Conservation (phyloP, 352 stramenopile species). For the Phytophthora idaei region DNA sequence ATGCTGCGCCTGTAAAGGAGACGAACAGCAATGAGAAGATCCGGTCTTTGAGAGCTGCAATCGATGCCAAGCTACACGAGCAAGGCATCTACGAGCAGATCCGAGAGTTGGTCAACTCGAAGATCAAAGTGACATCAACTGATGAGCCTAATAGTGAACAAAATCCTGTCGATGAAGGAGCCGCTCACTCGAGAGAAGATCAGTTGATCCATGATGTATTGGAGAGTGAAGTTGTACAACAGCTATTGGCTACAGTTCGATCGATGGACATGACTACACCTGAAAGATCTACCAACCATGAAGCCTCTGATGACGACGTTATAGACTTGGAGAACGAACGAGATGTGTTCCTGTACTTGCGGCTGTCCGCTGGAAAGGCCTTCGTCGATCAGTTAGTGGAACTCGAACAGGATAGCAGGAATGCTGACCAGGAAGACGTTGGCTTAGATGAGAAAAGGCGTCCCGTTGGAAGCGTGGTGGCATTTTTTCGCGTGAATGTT, state of each 20-base stretch:
- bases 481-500: conserved; percentile 60
- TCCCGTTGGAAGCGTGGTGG: conserved; percentile 48
- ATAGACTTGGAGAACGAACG: conserved; percentile 14
- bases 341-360: conserved; percentile 53
- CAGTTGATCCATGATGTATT: conserved; percentile 63
- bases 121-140: conserved; percentile 10
- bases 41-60: conserved; percentile 58
- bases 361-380: conserved; percentile 60
- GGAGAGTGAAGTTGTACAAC: conserved; percentile 78
- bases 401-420: conserved; percentile 14
- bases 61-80: conserved; percentile 78
- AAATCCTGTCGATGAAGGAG: conserved; percentile 1
- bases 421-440: conserved; percentile 18
- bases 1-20: conserved; percentile 10
- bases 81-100: conserved; percentile 82
- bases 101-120: conserved; percentile 55
- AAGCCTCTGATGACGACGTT: conserved; percentile 9
- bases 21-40: conserved; percentile 39
- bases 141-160: conserved; percentile 10
- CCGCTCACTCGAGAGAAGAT: conserved; percentile 9
- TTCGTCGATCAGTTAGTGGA: conserved; percentile 77
- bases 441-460: conserved; percentile 16
- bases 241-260: conserved; percentile 57
- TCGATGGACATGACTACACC: conserved; percentile 26
- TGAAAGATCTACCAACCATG: conserved; percentile 7